Conservation (phyloP, 495 filamentous ascomycete species). For the Aspergillus asperescens region DNA sequence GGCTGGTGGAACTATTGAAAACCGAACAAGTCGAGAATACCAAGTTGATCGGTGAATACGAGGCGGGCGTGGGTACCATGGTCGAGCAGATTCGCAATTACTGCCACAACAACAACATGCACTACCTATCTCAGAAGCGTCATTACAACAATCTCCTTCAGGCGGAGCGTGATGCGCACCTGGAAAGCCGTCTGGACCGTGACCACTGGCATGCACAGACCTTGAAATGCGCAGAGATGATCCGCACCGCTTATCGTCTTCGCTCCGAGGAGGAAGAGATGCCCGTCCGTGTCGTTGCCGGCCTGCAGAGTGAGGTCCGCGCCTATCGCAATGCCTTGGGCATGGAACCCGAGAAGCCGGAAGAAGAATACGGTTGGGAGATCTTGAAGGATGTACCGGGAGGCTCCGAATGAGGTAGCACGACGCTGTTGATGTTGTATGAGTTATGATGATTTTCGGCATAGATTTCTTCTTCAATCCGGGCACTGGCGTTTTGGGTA, state of each 20-base stretch:
- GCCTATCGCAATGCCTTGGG: constrained; percentile 49
- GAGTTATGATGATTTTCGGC: constrained; percentile 20
- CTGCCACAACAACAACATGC: constrained; percentile 56
- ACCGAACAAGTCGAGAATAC: constrained; percentile 48
- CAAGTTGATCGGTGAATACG: constrained; percentile 54
- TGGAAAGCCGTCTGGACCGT: constrained; percentile 57
- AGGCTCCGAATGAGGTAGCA: constrained; percentile 26
- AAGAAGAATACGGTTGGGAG: constrained; percentile 52
- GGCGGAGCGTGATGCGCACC: constrained; percentile 50
- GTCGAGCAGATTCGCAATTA: constrained; percentile 59
- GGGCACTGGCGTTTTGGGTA: constrained; percentile 15
- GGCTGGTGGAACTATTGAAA: constrained; percentile 41
- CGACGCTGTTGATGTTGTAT: constrained; percentile 3
- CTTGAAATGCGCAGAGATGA: constrained; percentile 49
- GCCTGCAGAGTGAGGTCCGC: constrained; percentile 52
- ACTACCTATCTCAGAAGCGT: constrained; percentile 50
- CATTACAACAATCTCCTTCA: constrained; percentile 58
- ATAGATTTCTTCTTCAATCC: constrained; percentile 7
- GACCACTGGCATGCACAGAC: constrained; percentile 58
- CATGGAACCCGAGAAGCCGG: constrained; percentile 48
- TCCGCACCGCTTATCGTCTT: constrained; percentile 46
- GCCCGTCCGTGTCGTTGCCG: constrained; percentile 45
- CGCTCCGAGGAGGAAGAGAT: constrained; percentile 47
- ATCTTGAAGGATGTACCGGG: constrained; percentile 43
- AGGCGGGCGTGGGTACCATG: constrained; percentile 49